phyloP scores from a whole-genome alignment of 106 monocot species.

The Alisma plantagoaquatica region DNA sequence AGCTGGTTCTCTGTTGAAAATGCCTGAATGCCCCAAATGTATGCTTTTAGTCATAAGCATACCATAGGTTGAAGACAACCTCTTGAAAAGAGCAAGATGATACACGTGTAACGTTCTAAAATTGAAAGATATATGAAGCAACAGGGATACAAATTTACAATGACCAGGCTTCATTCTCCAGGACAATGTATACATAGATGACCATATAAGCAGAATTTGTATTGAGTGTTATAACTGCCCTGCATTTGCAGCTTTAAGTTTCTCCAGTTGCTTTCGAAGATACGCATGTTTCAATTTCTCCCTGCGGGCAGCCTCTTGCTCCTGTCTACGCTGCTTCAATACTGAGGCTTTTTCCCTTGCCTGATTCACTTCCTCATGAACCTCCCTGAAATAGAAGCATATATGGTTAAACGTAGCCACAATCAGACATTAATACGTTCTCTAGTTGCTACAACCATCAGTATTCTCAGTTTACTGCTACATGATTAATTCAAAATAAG shows the following conservation, averaged over 20 bases:
- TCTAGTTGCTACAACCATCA: not conserved
- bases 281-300: slow-evolving; percentile 73
- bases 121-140: too few species aligned
- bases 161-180: too few species aligned
- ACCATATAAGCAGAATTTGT: too few species aligned
- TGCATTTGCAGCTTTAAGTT: slow-evolving; percentile 26
- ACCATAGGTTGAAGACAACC: too few species aligned
- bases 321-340: slow-evolving; percentile 50
- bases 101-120: too few species aligned
- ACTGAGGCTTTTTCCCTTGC: slow-evolving; percentile 56
- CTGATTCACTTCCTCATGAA: slow-evolving; percentile 75
- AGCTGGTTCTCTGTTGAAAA: too few species aligned
- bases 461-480: not conserved
- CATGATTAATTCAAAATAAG: not conserved
- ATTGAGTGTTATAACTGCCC: too few species aligned
- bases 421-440: not conserved
- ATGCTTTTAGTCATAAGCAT: too few species aligned
- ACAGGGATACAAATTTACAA: too few species aligned
- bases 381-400: slow-evolving; percentile 38
- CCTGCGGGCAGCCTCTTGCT: slow-evolving; percentile 61
- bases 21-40: too few species aligned
- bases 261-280: slow-evolving; percentile 66
- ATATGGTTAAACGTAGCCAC: not conserved
- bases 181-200: too few species aligned
- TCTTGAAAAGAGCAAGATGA: too few species aligned